Conservation (phyloP, 805 yeast genomes). For the Sugiyamaella chiloensis region DNA sequence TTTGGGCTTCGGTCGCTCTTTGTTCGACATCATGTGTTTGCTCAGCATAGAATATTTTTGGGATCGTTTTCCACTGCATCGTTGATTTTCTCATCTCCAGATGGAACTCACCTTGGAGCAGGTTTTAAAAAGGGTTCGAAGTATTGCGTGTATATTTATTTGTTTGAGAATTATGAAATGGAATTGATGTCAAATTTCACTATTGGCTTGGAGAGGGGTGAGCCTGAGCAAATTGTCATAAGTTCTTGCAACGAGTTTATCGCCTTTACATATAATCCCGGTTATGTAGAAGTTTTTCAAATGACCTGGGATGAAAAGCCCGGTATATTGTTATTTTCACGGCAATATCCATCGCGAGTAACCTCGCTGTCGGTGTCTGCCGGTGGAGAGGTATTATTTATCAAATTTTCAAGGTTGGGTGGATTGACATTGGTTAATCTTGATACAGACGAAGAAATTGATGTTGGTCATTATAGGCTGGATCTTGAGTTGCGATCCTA, state of each 20-base stretch:
- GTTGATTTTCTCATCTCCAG: background rate
- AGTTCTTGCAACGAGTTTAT: slow-evolving; percentile 16
- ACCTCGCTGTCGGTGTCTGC: slow-evolving; percentile 21
- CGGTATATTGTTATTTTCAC: slow-evolving; percentile 15
- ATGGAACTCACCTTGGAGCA: slow-evolving; percentile 3
- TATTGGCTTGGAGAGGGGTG: background rate
- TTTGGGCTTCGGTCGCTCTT: background rate
- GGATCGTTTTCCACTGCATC: background rate
- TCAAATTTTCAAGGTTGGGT: slow-evolving; percentile 23
- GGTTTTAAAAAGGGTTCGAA: background rate
- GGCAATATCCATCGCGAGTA: slow-evolving; percentile 25
- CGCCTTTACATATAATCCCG: slow-evolving; percentile 16
- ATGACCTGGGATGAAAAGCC: slow-evolving; percentile 1
- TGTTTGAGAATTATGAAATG: background rate
- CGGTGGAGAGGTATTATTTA: slow-evolving; percentile 22
- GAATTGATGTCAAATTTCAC: background rate
- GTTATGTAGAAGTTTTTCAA: slow-evolving; percentile 14
- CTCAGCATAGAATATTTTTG: background rate
- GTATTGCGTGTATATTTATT: background rate
- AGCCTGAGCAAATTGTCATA: slow-evolving; percentile 7
- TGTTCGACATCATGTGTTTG: slow-evolving; percentile 1
- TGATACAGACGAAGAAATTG: slow-evolving; percentile 23
- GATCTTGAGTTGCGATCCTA: slow-evolving; percentile 20
- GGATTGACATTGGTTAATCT: slow-evolving; percentile 24
- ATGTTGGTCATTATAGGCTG: slow-evolving; percentile 25